Evolutionary conservation across 306 rosid species (phyloP).

Genomic region (Cicer judaicum): DNA sequence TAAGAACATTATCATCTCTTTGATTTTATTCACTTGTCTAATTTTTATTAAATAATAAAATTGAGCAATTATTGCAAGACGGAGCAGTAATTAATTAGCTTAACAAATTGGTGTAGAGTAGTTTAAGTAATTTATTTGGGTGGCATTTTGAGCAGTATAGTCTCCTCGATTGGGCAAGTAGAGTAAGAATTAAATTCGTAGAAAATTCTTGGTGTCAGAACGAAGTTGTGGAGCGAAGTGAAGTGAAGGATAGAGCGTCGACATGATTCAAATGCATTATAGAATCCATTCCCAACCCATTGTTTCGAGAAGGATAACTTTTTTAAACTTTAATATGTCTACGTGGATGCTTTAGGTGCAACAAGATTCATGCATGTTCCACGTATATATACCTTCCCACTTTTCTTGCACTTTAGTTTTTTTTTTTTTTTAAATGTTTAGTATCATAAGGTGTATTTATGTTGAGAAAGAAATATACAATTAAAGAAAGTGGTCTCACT

Average conservation of each 20-base stretch:
- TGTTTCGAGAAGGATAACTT: slow-evolving; percentile 41
- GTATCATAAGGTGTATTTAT: too few relatives aligned
- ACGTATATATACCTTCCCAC: slow-evolving; percentile 43
- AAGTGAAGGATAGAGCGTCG: neutral
- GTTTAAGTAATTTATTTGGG: neutral
- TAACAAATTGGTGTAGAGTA: too few relatives aligned
- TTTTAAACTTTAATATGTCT: slow-evolving; percentile 40
- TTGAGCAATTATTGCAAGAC: too few relatives aligned
- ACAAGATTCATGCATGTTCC: slow-evolving; percentile 69
- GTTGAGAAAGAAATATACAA: too few relatives aligned
- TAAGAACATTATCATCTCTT: too few relatives aligned
- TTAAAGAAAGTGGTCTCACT: too few relatives aligned
- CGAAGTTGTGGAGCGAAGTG: neutral
- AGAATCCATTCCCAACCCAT: slow-evolving; percentile 35
- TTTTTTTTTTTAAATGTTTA: neutral
- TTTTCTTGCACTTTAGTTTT: slow-evolving; percentile 12
- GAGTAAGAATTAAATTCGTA: slow-evolving; percentile 19
- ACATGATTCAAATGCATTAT: neutral
- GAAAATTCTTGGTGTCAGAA: slow-evolving; percentile 36
- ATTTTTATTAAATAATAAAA: too few relatives aligned
- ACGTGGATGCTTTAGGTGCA: slow-evolving; percentile 53
- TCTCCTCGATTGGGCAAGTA: slow-evolving; percentile 6
- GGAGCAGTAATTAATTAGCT: too few relatives aligned
- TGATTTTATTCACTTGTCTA: too few relatives aligned
- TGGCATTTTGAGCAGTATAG: slow-evolving; percentile 4